Base-by-base conservation (phyloP, 495 filamentous ascomycete species). In the Usnea hakonensis region DNA sequence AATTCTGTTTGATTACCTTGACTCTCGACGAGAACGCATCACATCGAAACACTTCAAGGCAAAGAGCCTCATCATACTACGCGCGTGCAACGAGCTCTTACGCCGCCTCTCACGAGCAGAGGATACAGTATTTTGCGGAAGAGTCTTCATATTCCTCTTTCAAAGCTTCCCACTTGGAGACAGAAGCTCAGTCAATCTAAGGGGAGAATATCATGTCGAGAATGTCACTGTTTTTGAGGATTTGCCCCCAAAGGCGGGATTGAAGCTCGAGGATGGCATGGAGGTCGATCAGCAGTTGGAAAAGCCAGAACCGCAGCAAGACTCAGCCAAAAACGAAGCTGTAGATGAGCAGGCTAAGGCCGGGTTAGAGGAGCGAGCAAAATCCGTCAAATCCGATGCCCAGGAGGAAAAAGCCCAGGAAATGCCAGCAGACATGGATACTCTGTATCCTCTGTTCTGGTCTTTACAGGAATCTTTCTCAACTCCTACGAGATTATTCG, bases 141-240 rank as follows among this genome's bases (percentile, higher is more conserved):
- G 93, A 50, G 92, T 99, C 26, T 96, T 96, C 70, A 95, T 99
- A 65, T 99, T 96, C 70, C 83, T 97, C 61, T 97, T 96, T 73
- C 94, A 97, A 72, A 95, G 90, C 71, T 97, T 97, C 68, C 91
- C 94, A 14, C 79, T 97, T 0, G 91, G 92, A 32, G 94, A 99
- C 75, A 93, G 89, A 68, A 97, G 94, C 71, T 96, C 92, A 2
- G 93, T 99, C 55, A 99, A 99, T 67, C 81, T 97, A 54, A 85
- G 95, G 33, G 94, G 94, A 66, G 94, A 97, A 73, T 99, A 92
- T 65, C 95, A 99, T 68, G 83, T 87, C 23, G 93, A 97, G 67
- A 99, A 99, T 81, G 84, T 94, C 57, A 99, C 94, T 3, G 85
- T 82, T 0, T 97, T 85, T 71, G 92, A 97, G 60, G 79, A 83